Percentiles rank a stretch among this genome's conserved stretches.
Evolutionary conservation across 208 protist genomes (phyloP).

Genomic region (Acanthamoeba divionensis): DNA sequence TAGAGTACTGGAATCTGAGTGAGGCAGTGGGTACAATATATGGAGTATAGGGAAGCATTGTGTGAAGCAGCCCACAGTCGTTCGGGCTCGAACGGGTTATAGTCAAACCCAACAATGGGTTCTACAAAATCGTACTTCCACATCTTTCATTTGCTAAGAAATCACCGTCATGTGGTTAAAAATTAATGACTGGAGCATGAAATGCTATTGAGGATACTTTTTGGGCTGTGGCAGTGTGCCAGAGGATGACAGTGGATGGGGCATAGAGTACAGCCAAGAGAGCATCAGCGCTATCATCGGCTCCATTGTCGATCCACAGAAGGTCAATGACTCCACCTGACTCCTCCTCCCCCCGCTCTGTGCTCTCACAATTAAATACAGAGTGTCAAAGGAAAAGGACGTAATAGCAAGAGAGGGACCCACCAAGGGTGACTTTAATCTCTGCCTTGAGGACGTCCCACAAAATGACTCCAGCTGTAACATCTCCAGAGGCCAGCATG

Average conservation of each 20-base stretch:
- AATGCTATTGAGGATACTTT: not conserved
- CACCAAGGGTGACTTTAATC: slow-evolving; percentile 35
- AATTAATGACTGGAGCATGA: not conserved
- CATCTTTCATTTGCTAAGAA: not conserved
- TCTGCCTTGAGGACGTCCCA: slow-evolving; percentile 58
- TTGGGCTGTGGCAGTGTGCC: not conserved
- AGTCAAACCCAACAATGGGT: not conserved
- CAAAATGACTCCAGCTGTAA: slow-evolving; percentile 36
- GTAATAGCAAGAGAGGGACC: not conserved
- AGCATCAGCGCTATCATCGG: not conserved
- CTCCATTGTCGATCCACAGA: not conserved
- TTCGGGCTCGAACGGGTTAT: slow-evolving; percentile 9
- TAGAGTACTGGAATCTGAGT: no score
- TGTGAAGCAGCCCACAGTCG: not conserved
- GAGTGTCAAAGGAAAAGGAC: not conserved
- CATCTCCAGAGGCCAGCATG: slow-evolving; percentile 47
- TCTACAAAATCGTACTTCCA: not conserved
- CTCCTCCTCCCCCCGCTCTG: not conserved
- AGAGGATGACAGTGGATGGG: not conserved
- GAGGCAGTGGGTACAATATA: not conserved
- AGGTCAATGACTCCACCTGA: not conserved
- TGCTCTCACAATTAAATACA: not conserved
- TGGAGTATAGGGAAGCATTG: not conserved
- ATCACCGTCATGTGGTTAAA: not conserved
- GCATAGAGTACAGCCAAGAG: no score